Conservation (phyloP, 1,284 basidiomycete species). For the Cystobasidium pallidum region DNA sequence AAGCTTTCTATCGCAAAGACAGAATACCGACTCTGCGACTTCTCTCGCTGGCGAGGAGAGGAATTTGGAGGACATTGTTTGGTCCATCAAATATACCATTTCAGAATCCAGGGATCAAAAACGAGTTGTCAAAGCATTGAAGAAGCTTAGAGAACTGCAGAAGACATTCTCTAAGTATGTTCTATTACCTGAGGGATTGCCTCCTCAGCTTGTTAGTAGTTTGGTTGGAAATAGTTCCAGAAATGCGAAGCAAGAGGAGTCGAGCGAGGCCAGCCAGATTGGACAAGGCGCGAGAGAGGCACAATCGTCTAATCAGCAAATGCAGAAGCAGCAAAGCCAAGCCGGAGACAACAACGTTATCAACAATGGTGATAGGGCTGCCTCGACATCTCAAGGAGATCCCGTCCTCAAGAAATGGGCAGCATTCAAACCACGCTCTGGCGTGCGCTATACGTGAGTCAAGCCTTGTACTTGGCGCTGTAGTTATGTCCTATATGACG, state of each 20-base stretch:
- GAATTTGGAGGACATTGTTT: not conserved
- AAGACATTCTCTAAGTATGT: not conserved
- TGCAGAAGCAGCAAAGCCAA: not conserved
- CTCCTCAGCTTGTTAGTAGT: not conserved
- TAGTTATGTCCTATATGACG: too few relatives aligned
- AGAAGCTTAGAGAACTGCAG: conserved; percentile 1
- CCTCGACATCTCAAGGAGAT: not conserved
- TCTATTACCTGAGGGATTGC: conserved; percentile 16
- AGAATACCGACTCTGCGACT: not conserved
- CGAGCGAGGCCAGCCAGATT: not conserved
- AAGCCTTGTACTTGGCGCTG: not conserved
- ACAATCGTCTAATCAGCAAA: not conserved
- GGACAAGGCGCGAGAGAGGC: not conserved
- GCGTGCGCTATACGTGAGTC: conserved; percentile 9
- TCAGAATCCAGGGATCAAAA: conserved; percentile 12
- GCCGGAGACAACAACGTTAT: not conserved
- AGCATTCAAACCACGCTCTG: not conserved
- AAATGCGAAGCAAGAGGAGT: not conserved
- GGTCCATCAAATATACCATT: conserved; percentile 17
- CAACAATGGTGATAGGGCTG: not conserved
- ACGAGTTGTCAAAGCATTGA: not conserved
- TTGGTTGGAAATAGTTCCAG: not conserved
- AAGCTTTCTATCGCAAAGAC: not conserved
- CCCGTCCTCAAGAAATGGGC: not conserved
- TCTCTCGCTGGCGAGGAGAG: not conserved